Evolutionary conservation across 108 stramenopile genomes (phyloP).

Genomic region (Nannochloropsis salina): DNA sequence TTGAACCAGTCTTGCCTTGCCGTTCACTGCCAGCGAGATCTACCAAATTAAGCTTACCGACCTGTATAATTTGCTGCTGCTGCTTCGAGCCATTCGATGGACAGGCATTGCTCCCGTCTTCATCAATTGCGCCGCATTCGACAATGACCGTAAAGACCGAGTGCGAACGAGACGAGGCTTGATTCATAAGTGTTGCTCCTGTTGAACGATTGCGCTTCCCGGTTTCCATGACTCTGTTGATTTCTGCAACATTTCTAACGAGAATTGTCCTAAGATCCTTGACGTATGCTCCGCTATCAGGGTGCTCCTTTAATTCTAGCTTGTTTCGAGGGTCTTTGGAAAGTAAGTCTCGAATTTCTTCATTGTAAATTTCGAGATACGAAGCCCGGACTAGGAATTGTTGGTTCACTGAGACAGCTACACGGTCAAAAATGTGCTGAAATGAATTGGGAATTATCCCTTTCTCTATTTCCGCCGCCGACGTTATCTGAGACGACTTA

Average conservation of each 20-base stretch:
- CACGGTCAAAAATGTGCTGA: conserved; percentile 74
- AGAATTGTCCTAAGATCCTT: conserved; percentile 68
- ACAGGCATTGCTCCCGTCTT: conserved; percentile 47
- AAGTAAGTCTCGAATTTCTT: conserved; percentile 91
- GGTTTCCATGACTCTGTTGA: conserved; percentile 69
- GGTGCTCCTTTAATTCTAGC: conserved; percentile 67
- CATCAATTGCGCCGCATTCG: conserved; percentile 60
- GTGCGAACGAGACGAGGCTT: conserved; percentile 75
- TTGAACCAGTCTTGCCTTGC: conserved; percentile 90
- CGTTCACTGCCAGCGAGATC: conserved; percentile 94
- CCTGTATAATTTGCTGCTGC: conserved; percentile 58
- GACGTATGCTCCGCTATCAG: conserved; percentile 76
- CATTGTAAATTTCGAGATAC: conserved; percentile 98
- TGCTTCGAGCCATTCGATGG: not conserved
- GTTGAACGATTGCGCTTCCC: conserved; percentile 77
- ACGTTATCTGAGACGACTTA: conserved; percentile 20
- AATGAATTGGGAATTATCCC: conserved; percentile 94
- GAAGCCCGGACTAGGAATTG: conserved; percentile 84
- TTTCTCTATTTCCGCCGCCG: conserved; percentile 58
- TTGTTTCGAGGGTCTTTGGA: conserved; percentile 58
- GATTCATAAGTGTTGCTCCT: conserved; percentile 85
- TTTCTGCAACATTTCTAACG: conserved; percentile 68
- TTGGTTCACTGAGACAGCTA: conserved; percentile 59
- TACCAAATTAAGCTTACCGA: conserved; percentile 92
- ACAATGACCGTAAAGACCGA: conserved; percentile 78